A percentile compares a stretch with the other conserved stretches of the same genome.
Conservation (phyloP, 441 rosid species). For the Corymbia calophylla region DNA sequence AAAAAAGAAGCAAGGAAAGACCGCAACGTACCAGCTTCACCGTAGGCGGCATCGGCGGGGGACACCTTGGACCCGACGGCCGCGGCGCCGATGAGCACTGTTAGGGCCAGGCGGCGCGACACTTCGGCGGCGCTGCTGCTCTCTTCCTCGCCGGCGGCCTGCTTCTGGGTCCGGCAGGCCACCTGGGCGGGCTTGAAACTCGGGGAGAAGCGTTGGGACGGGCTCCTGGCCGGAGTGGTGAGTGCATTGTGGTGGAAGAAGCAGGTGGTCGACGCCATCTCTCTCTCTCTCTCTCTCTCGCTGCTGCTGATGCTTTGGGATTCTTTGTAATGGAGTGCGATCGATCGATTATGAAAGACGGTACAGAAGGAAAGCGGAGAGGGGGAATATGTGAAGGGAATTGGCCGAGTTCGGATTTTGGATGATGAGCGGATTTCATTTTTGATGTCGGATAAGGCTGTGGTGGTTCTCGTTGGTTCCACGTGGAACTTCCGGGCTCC, state of each 20-base stretch:
- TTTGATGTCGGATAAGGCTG: conserved; percentile 43
- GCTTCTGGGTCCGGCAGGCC: conserved; percentile 73
- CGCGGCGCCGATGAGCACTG: conserved; percentile 77
- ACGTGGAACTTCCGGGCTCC: not conserved
- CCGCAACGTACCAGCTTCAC: conserved; percentile 67
- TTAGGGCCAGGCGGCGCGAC: conserved; percentile 84
- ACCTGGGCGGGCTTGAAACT: conserved; percentile 41
- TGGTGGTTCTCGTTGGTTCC: conserved; percentile 27
- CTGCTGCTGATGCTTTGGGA: not conserved
- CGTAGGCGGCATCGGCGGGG: conserved; percentile 97
- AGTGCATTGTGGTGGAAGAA: conserved; percentile 82
- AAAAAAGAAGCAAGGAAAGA: not conserved
- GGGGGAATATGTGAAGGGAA: conserved; percentile 14
- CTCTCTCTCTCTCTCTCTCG: not conserved
- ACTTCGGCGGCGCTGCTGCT: conserved; percentile 15
- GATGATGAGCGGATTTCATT: conserved; percentile 26
- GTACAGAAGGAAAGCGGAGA: not conserved
- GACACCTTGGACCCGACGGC: conserved; percentile 81
- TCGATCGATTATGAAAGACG: not conserved
- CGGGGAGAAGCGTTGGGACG: conserved; percentile 43
- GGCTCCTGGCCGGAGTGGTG: conserved; percentile 35
- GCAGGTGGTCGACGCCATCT: conserved; percentile 83
- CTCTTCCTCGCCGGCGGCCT: conserved; percentile 27
- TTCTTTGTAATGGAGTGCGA: not conserved
- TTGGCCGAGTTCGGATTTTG: conserved; percentile 27